Percentiles rank a stretch among this genome's conserved stretches.
Conservation (phyloP, 768 basidiomycete genomes). For the Mrakia frigida region DNA sequence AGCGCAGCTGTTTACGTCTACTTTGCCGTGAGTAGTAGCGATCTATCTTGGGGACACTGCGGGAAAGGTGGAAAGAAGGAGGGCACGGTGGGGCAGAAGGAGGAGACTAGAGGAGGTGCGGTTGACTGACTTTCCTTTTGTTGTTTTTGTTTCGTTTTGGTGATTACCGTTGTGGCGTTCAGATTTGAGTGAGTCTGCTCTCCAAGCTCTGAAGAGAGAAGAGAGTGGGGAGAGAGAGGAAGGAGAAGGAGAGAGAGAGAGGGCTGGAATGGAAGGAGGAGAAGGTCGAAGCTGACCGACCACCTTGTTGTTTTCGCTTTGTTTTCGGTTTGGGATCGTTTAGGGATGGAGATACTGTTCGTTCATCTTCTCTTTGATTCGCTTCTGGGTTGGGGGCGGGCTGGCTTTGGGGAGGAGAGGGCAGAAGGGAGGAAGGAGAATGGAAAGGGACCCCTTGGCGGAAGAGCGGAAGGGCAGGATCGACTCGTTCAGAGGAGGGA, state of each 20-base stretch:
- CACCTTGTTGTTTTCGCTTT: not conserved
- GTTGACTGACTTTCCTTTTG: not conserved
- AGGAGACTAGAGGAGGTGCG: not conserved
- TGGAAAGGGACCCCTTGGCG: not conserved
- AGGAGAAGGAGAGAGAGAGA: not conserved
- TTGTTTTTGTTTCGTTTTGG: not conserved
- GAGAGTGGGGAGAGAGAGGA: not conserved
- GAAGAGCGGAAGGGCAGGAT: not conserved
- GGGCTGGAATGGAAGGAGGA: not conserved
- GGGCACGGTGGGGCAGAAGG: not conserved
- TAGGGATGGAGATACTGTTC: not conserved
- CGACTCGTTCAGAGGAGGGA: not conserved
- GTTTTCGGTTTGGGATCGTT: not conserved
- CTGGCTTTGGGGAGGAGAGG: not conserved
- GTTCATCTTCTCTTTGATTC: not conserved
- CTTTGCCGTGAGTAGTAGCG: constrained; percentile 2
- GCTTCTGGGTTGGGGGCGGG: not conserved
- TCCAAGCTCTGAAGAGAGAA: not conserved
- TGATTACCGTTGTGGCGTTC: not conserved
- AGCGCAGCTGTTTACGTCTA: constrained; percentile 13
- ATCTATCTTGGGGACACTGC: not conserved
- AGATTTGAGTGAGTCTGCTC: not conserved
- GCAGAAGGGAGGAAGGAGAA: not conserved
- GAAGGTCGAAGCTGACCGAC: not conserved
- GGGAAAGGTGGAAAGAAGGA: not conserved